Conservation (phyloP, 495 filamentous ascomycete genomes). For the Thermothielavioides terrestris region DNA sequence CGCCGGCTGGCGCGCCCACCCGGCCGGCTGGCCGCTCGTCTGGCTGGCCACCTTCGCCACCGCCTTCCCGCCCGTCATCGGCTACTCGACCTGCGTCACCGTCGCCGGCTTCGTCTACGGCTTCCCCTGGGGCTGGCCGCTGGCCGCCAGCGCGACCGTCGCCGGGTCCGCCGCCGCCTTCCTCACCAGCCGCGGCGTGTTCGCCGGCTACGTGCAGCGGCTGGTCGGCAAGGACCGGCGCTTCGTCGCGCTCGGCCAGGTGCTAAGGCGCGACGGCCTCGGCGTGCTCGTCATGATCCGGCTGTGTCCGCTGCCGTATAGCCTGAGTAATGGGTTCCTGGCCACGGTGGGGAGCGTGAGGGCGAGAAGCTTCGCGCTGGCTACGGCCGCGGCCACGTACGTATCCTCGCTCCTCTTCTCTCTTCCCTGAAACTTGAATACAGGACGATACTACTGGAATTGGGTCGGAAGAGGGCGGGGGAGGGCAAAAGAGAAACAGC, state of each 20-base stretch:
- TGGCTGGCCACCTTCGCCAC: constrained; percentile 69
- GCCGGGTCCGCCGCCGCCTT: constrained; percentile 71
- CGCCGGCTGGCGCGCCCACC: constrained; percentile 58
- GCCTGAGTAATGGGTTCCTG: constrained; percentile 85
- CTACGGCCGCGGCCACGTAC: constrained; percentile 57
- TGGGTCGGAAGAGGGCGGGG: too few species aligned
- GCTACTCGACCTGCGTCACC: constrained; percentile 81
- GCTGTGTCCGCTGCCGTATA: constrained; percentile 90
- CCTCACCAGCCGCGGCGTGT: constrained; percentile 64
- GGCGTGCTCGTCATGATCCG: constrained; percentile 88
- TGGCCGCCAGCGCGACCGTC: constrained; percentile 71
- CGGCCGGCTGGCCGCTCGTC: constrained; percentile 66
- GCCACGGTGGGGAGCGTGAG: constrained; percentile 86
- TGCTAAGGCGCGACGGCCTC: constrained; percentile 71
- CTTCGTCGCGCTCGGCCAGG: constrained; percentile 52
- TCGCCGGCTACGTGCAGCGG: constrained; percentile 66
- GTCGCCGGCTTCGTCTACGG: constrained; percentile 90
- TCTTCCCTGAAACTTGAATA: too few species aligned
- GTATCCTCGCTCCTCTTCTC: background rate
- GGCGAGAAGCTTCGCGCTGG: constrained; percentile 63
- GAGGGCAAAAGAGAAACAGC: too few species aligned
- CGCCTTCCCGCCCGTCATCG: constrained; percentile 85
- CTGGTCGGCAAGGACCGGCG: constrained; percentile 75
- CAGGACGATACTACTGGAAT: too few species aligned
- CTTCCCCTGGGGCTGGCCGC: constrained; percentile 82